Conservation (phyloP, 2,329 filamentous ascomycete species). For the Xylariaceae sp. region DNA sequence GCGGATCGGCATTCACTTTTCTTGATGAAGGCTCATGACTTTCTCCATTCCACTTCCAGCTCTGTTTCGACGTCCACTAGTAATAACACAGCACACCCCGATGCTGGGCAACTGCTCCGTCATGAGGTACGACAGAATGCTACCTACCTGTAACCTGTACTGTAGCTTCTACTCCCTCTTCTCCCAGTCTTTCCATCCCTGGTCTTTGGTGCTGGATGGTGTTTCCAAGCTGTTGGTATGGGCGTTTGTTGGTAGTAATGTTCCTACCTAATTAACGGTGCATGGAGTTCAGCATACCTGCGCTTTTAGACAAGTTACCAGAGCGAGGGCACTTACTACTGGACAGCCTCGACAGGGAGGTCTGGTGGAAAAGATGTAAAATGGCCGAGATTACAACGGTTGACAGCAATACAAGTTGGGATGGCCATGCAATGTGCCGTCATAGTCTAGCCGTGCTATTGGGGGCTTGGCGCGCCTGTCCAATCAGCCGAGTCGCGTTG, state of each 20-base stretch:
- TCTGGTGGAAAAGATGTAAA: conserved; percentile 5
- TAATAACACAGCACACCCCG: background rate
- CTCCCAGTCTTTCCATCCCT: too few species aligned
- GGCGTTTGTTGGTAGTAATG: too few species aligned
- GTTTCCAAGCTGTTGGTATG: too few species aligned
- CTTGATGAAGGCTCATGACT: conserved; percentile 9
- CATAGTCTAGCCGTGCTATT: conserved; percentile 4
- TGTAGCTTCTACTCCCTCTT: too few species aligned
- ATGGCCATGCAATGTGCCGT: conserved; percentile 18
- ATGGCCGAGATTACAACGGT: conserved; percentile 25
- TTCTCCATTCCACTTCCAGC: conserved; percentile 8
- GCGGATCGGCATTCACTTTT: conserved; percentile 1
- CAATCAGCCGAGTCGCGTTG: conserved; percentile 17
- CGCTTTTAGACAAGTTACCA: background rate
- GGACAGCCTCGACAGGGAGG: background rate
- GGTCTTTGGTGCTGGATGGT: too few species aligned
- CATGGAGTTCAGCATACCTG: too few species aligned
- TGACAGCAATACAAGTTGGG: conserved; percentile 10
- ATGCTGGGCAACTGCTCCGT: background rate
- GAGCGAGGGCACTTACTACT: background rate
- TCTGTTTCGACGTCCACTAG: background rate
- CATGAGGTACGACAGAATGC: background rate
- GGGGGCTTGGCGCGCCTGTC: conserved; percentile 10
- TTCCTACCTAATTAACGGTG: too few species aligned
- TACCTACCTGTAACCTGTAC: too few species aligned